These are phyloP conservation scores for Xylaria sp. DNA, from an alignment of 2,329 filamentous ascomycete genomes.

Conservation along the genomic window DNA sequence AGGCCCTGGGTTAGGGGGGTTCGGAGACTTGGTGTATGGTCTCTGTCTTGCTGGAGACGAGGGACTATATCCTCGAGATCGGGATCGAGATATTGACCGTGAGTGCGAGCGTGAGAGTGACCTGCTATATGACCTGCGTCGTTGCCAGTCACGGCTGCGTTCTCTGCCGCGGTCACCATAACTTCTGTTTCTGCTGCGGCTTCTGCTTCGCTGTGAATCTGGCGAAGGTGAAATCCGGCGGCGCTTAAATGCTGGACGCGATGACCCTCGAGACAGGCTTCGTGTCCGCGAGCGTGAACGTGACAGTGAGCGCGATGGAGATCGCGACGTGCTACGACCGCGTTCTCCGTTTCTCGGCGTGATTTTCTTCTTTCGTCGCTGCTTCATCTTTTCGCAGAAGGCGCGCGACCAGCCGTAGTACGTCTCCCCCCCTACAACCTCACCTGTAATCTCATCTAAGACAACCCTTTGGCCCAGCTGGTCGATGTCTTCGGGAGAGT, in stretches of 20 bases:
- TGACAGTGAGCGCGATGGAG: conserved; percentile 49
- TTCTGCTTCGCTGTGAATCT: conserved; percentile 50
- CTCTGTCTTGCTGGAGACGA: conserved; percentile 19
- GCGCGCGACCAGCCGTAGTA: conserved; percentile 89
- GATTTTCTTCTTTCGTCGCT: conserved; percentile 55
- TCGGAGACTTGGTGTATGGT: conserved; percentile 32
- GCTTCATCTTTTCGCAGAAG: conserved; percentile 86
- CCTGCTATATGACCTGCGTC: conserved; percentile 48
- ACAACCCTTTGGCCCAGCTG: conserved; percentile 77
- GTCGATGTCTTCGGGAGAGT: conserved; percentile 72
- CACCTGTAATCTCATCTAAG: conserved; percentile 73
- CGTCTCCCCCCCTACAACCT: conserved; percentile 73
- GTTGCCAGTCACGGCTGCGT: conserved; percentile 46
- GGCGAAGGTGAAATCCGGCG: conserved; percentile 54
- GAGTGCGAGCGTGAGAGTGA: conserved; percentile 46
- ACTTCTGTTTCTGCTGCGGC: conserved; percentile 46
- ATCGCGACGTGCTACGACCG: conserved; percentile 50
- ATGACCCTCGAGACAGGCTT: conserved; percentile 52
- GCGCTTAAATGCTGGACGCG: conserved; percentile 55
- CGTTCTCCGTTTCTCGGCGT: conserved; percentile 40
- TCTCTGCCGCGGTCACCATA: conserved; percentile 45
- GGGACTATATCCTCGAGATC: conserved; percentile 30
- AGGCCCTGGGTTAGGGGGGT: conserved; percentile 23
- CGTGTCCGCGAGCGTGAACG: conserved; percentile 40
- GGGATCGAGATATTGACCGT: conserved; percentile 37